A percentile compares a stretch with the other conserved stretches of the same genome.
Evolutionary conservation across 129 eudicot species (phyloP).

Genomic region (Lactuca sativa): DNA sequence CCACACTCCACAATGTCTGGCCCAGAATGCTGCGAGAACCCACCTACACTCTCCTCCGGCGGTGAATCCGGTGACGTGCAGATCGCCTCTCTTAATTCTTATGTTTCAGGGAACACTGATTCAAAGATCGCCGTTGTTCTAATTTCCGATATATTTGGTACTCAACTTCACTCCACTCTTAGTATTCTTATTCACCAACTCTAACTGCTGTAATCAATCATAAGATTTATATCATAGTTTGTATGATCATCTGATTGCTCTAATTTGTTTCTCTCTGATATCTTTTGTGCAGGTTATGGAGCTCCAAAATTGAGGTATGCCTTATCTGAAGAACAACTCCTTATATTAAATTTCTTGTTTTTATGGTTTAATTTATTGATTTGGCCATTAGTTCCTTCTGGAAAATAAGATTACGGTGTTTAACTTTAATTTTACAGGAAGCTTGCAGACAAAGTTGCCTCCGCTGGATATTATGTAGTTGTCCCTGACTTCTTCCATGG

Average conservation of each 20-base stretch:
- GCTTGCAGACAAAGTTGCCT: constrained; percentile 71
- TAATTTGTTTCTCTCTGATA: constrained; percentile 1
- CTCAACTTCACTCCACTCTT: background rate
- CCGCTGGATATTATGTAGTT: constrained; percentile 68
- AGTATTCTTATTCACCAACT: background rate
- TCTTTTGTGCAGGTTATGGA: constrained; percentile 43
- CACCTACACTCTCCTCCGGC: constrained; percentile 32
- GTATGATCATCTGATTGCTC: constrained; percentile 8
- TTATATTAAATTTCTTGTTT: background rate
- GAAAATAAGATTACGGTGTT: constrained; percentile 13
- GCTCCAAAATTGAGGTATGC: constrained; percentile 51
- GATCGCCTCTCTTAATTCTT: constrained; percentile 41
- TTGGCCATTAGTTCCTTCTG: background rate
- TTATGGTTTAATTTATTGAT: background rate
- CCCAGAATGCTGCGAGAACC: constrained; percentile 43
- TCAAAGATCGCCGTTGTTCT: constrained; percentile 39
- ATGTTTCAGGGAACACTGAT: constrained; percentile 35
- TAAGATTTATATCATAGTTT: background rate
- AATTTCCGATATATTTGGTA: constrained; percentile 45
- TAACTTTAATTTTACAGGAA: constrained; percentile 38
- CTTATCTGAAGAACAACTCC: constrained; percentile 6
- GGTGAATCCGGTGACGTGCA: constrained; percentile 38
- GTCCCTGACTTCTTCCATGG: constrained; percentile 70
- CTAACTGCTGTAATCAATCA: background rate
- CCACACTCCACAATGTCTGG: constrained; percentile 30